These are phyloP conservation scores for Leishmania tropica DNA, from an alignment of 208 protist species.

Conservation along the genomic window DNA sequence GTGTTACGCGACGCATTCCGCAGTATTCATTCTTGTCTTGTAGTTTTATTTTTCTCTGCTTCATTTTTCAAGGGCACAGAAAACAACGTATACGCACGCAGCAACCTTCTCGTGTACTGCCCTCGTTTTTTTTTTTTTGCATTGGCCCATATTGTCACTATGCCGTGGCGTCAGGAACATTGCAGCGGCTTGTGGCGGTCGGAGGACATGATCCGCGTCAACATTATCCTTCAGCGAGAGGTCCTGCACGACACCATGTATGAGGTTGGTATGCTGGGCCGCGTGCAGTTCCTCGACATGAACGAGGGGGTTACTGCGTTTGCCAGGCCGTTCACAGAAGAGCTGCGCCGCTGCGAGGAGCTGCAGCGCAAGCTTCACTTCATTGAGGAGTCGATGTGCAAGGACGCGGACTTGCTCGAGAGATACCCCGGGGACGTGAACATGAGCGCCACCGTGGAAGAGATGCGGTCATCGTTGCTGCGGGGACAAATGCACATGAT, in stretches of 20 bases:
- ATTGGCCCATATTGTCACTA: neutral
- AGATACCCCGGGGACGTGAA: conserved; percentile 57
- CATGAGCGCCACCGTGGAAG: conserved; percentile 42
- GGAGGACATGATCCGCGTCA: conserved; percentile 97
- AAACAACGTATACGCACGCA: neutral
- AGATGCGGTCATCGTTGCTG: conserved; percentile 77
- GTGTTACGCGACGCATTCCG: neutral
- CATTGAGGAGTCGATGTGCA: conserved; percentile 73
- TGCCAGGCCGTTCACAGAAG: conserved; percentile 96
- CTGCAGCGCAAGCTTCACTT: conserved; percentile 96
- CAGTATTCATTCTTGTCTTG: neutral
- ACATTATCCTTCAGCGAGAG: conserved; percentile 97
- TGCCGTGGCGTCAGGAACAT: conserved; percentile 64
- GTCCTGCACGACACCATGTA: conserved; percentile 96
- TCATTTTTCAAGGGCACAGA: neutral
- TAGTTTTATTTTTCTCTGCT: neutral
- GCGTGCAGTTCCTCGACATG: conserved; percentile 97
- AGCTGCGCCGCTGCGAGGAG: conserved; percentile 97
- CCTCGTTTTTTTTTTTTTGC: neutral
- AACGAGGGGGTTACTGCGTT: conserved; percentile 93
- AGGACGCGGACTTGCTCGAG: conserved; percentile 88
- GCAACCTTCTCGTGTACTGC: neutral
- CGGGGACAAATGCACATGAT: conserved; percentile 89
- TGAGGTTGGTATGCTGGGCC: conserved; percentile 95
- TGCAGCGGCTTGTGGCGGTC: conserved; percentile 94